Conservation (phyloP, 257 asterid species). For the Thymus mandschuricus region DNA sequence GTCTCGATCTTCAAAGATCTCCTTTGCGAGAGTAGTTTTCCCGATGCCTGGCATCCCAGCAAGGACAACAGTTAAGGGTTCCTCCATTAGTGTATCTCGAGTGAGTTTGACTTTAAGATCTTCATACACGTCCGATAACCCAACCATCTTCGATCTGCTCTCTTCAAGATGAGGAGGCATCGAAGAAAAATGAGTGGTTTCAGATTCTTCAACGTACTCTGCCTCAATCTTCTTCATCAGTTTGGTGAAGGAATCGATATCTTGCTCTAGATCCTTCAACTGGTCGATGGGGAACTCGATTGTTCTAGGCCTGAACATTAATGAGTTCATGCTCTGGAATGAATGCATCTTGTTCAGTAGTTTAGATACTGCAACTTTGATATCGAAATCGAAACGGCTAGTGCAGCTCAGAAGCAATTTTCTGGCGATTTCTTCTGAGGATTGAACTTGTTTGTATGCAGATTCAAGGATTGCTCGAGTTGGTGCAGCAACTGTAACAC, state of each 20-base stretch:
- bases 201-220: neutral
- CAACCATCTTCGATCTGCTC: neutral
- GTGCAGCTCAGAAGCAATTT: neutral
- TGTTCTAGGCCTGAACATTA: neutral
- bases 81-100: neutral
- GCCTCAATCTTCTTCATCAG: neutral
- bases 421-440: neutral
- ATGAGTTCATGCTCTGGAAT: neutral
- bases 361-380: neutral
- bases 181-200: neutral
- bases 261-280: neutral
- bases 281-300: neutral
- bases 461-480: slow-evolving; percentile 5
- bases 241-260: neutral
- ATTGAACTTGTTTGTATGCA: neutral
- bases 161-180: neutral
- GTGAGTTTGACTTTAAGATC: neutral
- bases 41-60: neutral
- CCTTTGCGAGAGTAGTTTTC: neutral
- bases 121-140: neutral
- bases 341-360: neutral
- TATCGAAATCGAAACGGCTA: neutral
- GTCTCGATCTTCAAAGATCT: neutral
- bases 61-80: neutral
- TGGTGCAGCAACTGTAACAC: neutral